phyloP scores from a whole-genome alignment of 306 rosid genomes.

The Acacia melanoxylon region DNA sequence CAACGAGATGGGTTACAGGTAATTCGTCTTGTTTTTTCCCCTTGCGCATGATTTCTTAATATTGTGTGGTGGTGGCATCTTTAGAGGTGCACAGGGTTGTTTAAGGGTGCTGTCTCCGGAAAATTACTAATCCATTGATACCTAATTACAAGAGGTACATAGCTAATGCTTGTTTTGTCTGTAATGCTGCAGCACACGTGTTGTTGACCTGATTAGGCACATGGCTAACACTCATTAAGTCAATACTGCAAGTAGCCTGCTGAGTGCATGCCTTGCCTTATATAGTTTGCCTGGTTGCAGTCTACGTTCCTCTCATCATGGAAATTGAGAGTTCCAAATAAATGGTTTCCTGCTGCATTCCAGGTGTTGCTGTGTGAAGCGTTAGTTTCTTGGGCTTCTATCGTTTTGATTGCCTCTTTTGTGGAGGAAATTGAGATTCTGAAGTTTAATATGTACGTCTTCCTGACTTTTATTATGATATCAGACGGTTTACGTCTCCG shows the following conservation, averaged over 20 bases:
- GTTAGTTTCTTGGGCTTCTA: background rate
- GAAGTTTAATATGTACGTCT: background rate
- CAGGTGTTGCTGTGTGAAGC: slow-evolving; percentile 13
- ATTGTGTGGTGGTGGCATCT: background rate
- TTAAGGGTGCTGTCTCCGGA: background rate
- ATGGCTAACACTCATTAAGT: slow-evolving; percentile 38
- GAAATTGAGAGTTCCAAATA: slow-evolving; percentile 22
- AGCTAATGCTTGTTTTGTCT: slow-evolving; percentile 1
- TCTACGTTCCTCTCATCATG: background rate
- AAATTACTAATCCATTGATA: background rate
- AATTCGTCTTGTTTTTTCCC: background rate
- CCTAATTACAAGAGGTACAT: background rate
- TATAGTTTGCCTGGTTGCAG: background rate
- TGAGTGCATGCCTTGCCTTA: background rate
- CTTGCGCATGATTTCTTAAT: background rate
- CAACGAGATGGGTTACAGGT: slow-evolving; percentile 90
- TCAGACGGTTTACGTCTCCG: background rate
- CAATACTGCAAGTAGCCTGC: background rate
- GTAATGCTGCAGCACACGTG: slow-evolving; percentile 60
- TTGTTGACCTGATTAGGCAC: slow-evolving; percentile 57
- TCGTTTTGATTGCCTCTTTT: slow-evolving; percentile 8
- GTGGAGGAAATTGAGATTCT: slow-evolving; percentile 15
- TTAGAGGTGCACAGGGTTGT: background rate
- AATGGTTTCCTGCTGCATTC: slow-evolving; percentile 18
- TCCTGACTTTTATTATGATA: background rate